Base-by-base conservation (phyloP, 164 flowering plant genomes). In the Stephania yunnanensis region DNA sequence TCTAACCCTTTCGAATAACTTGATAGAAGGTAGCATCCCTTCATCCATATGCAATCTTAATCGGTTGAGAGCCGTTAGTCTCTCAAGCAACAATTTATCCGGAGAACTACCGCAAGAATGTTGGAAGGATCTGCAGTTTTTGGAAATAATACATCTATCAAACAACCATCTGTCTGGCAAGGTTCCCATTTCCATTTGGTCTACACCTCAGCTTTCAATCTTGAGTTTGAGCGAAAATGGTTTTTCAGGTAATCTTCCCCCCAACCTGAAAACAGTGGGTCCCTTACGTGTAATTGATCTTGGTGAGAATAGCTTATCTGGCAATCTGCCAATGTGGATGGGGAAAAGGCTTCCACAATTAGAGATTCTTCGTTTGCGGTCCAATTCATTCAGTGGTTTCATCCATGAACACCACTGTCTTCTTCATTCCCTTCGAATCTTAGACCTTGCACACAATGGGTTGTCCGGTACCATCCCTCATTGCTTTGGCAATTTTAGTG, bases 151-250 rank as follows among this genome's bases (percentile, higher is more conserved):
- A 30, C 15, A 65, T 25, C 22, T 87, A 44, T 63, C 72, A 13
- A 68, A 70, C n/a, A 87, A 87, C 53, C 53, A 50, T 22, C 22
- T 87, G 7, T 68, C 73, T 1, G 88, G 87, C 10, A 36, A 25
- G 0, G 83, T 88, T 63, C 86, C 91, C 7, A 46, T 19, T 3
- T 83, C 80, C 0, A 1, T 74, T 1, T 78, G 73, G 52, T 29
- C 48, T 10, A 15, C 75, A 6, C 6, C 11, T 17, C 0, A 1
- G 5, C 76, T 79, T 0, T 10, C 6, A 7, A 71, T 74, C 20
- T 53, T 85, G 52, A 72, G 58, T 3, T 66, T 78, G 73, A 53
- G 25, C 67, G 78, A 79, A 9, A 81, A 83, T 68, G 25, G 7
- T 1, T 29, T 85, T 2, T 61, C 53, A 4, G 84, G 86, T 22